Evolutionary conservation across 2,329 filamentous ascomycete genomes (phyloP).

Genomic region (Plectosphaerella cucumerina): DNA sequence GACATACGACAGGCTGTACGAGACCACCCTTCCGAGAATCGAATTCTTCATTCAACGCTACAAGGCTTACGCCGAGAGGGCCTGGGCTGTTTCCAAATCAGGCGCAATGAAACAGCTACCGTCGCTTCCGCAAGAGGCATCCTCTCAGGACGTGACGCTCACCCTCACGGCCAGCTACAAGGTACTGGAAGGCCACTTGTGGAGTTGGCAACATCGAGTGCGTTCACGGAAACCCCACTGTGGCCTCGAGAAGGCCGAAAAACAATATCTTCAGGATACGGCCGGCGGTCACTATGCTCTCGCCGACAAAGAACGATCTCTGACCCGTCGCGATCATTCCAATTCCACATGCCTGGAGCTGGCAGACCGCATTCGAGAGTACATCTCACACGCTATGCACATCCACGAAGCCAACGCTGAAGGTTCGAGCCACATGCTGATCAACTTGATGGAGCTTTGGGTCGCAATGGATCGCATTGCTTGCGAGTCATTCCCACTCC

Average conservation of each 20-base stretch:
- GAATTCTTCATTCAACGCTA: conserved; percentile 21
- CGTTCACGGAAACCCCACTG: too few relatives aligned
- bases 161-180: conserved; percentile 34
- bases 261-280: conserved; percentile 11
- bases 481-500: conserved; percentile 35
- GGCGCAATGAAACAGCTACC: conserved; percentile 32
- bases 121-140: conserved; percentile 31
- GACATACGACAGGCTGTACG: conserved; percentile 23
- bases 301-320: conserved; percentile 10
- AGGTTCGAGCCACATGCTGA: conserved; percentile 45
- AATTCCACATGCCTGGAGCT: conserved; percentile 17
- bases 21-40: conserved; percentile 20
- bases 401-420: conserved; percentile 40
- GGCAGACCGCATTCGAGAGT: conserved; percentile 25
- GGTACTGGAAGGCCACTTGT: neutral
- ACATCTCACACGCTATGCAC: conserved; percentile 25
- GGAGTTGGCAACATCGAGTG: neutral
- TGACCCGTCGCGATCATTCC: neutral
- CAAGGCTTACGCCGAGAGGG: conserved; percentile 21
- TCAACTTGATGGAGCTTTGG: conserved; percentile 57
- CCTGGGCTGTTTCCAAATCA: conserved; percentile 37
- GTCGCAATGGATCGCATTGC: conserved; percentile 48
- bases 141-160: conserved; percentile 24
- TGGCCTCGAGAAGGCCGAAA: conserved; percentile 6
- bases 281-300: conserved; percentile 14